phyloP scores from a whole-genome alignment of 345 rosid genomes.

The Diplotaxis tenuifolia region DNA sequence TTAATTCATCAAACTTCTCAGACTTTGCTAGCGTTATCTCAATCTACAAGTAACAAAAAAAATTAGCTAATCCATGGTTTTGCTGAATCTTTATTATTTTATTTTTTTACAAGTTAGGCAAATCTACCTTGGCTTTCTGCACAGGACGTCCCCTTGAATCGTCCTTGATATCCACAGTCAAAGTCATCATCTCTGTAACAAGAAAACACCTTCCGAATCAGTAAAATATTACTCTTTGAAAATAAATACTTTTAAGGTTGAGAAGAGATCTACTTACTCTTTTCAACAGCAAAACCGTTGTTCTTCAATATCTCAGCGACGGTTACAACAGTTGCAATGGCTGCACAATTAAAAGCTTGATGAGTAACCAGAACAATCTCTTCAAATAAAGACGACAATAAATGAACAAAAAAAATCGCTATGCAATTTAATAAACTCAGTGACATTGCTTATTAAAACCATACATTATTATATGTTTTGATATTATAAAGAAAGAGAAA shows the following conservation, averaged over 20 bases:
- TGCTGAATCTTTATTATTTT: neutral
- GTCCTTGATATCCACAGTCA: constrained; percentile 83
- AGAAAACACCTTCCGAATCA: neutral
- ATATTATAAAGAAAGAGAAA: neutral
- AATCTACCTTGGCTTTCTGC: constrained; percentile 76
- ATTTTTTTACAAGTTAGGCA: neutral
- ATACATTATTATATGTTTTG: neutral
- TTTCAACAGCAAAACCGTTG: constrained; percentile 85
- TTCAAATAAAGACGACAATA: neutral
- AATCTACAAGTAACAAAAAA: constrained; percentile 43
- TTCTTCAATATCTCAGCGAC: constrained; percentile 88
- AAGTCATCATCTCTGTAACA: constrained; percentile 67
- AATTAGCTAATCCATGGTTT: neutral
- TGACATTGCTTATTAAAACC: constrained; percentile 9
- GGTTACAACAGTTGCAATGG: constrained; percentile 85
- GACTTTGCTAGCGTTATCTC: constrained; percentile 76
- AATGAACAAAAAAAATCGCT: neutral
- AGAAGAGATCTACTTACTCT: constrained; percentile 53
- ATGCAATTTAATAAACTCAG: constrained; percentile 14
- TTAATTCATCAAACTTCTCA: constrained; percentile 76
- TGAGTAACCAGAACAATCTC: constrained; percentile 10
- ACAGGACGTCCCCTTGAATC: constrained; percentile 72
- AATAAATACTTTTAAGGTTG: neutral
- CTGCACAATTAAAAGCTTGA: constrained; percentile 42
- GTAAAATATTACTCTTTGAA: neutral